Percentiles rank a stretch among this genome's conserved stretches.
Evolutionary conservation across 2,329 filamentous ascomycete species (phyloP).

Genomic region (Pseudogymnoascus sp.): DNA sequence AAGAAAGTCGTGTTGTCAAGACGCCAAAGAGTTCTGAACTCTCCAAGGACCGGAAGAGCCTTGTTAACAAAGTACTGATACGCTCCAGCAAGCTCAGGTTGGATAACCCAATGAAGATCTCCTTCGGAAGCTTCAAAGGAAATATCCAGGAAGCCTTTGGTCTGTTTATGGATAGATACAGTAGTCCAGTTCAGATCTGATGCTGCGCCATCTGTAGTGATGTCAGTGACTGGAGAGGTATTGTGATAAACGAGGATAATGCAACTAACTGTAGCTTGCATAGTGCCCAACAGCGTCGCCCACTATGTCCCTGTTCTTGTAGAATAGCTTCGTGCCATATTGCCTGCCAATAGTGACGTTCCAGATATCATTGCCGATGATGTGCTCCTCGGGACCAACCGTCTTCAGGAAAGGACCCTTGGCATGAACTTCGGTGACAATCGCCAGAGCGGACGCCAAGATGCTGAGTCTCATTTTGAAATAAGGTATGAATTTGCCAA

Average conservation of each 20-base stretch:
- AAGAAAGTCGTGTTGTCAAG: conserved; percentile 41
- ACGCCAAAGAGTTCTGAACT: conserved; percentile 42
- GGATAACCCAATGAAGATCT: conserved; percentile 45
- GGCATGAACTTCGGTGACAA: neutral
- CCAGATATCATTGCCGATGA: conserved; percentile 19
- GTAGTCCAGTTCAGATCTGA: conserved; percentile 40
- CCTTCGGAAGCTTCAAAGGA: conserved; percentile 38
- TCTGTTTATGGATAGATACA: conserved; percentile 34
- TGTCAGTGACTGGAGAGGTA: neutral
- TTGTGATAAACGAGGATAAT: conserved; percentile 9
- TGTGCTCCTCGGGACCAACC: neutral
- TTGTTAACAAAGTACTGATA: conserved; percentile 48
- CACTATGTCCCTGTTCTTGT: conserved; percentile 15
- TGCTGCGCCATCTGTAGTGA: conserved; percentile 34
- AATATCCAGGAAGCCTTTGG: conserved; percentile 38
- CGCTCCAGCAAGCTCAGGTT: conserved; percentile 40
- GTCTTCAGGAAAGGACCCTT: conserved; percentile 2
- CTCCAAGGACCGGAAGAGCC: conserved; percentile 38
- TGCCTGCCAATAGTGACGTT: conserved; percentile 17
- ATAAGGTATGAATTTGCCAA: neutral
- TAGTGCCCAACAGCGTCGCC: conserved; percentile 10
- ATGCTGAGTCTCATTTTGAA: conserved; percentile 2
- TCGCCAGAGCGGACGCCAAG: neutral
- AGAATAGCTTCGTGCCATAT: conserved; percentile 18
- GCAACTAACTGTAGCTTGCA: neutral